phyloP scores from a whole-genome alignment of 2,329 filamentous ascomycete genomes.

The Ophiostoma tasmaniense region DNA sequence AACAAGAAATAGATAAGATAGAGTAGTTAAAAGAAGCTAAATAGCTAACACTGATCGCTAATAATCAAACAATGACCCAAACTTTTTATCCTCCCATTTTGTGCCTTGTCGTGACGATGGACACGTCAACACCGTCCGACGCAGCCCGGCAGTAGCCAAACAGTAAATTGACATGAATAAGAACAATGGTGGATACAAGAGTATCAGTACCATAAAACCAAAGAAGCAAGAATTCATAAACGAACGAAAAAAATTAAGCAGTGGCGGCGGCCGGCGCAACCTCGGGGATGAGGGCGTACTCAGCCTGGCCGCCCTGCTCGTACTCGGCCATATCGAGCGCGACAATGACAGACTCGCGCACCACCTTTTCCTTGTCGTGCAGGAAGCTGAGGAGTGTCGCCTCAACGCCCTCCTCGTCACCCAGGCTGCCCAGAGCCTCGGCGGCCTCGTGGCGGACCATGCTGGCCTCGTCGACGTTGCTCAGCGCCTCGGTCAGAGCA shows the following conservation, averaged over 20 bases:
- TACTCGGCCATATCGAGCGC: conserved; percentile 97
- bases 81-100: conserved; percentile 6
- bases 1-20: background rate
- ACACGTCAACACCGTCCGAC: background rate
- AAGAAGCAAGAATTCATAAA: background rate
- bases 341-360: conserved; percentile 89
- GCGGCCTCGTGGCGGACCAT: conserved; percentile 98
- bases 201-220: background rate
- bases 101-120: background rate
- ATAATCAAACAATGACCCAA: conserved; percentile 1
- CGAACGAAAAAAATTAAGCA: conserved; percentile 22
- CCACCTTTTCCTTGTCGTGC: conserved; percentile 84
- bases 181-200: background rate
- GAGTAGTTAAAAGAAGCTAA: background rate
- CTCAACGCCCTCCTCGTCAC: conserved; percentile 88
- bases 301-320: conserved; percentile 76
- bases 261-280: conserved; percentile 27
- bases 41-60: conserved; percentile 1
- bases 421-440: conserved; percentile 87
- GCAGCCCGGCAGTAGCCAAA: background rate
- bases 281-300: conserved; percentile 86
- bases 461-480: conserved; percentile 71
- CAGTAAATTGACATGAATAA: background rate
- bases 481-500: conserved; percentile 68
- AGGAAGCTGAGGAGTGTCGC: conserved; percentile 75